A percentile compares a stretch with the other conserved stretches of the same genome.
These are phyloP conservation scores for Eimeria falciformis DNA, from an alignment of 169 alveolate genomes.

Conservation along the genomic window DNA sequence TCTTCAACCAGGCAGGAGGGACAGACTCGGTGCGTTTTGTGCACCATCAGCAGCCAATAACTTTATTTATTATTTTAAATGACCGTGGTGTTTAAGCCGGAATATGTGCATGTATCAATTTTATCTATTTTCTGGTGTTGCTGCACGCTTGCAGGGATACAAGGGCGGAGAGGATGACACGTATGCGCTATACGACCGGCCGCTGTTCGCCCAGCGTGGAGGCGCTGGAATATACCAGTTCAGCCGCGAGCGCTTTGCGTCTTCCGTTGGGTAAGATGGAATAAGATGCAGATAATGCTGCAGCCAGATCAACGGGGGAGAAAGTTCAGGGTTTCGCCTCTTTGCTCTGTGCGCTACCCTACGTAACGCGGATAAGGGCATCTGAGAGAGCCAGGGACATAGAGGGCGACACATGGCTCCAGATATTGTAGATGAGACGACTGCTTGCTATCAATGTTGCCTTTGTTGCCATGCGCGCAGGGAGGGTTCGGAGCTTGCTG, in stretches of 20 bases:
- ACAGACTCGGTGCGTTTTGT: slow-evolving; percentile 84
- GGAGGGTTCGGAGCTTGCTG: slow-evolving; percentile 84
- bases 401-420: too few relatives aligned
- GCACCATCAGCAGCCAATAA: not conserved
- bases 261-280: slow-evolving; percentile 81
- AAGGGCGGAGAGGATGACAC: slow-evolving; percentile 93
- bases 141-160: slow-evolving; percentile 81
- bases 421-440: too few relatives aligned
- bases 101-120: not conserved
- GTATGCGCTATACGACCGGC: slow-evolving; percentile 93
- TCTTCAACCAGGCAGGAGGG: slow-evolving; percentile 92
- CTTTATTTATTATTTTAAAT: too few relatives aligned
- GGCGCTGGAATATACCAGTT: slow-evolving; percentile 83
- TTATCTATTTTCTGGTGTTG: not conserved
- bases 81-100: too few relatives aligned
- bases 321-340: too few relatives aligned
- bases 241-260: slow-evolving; percentile 83
- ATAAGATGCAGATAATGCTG: slow-evolving; percentile 30
- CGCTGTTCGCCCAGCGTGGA: slow-evolving; percentile 92
- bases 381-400: too few relatives aligned
- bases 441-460: not conserved
- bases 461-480: slow-evolving; percentile 70
- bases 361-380: too few relatives aligned
- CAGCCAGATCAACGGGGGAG: not conserved
- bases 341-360: too few relatives aligned